These are phyloP conservation scores for Sutorius australiensis DNA, from an alignment of 768 basidiomycete species.

Conservation along the genomic window DNA sequence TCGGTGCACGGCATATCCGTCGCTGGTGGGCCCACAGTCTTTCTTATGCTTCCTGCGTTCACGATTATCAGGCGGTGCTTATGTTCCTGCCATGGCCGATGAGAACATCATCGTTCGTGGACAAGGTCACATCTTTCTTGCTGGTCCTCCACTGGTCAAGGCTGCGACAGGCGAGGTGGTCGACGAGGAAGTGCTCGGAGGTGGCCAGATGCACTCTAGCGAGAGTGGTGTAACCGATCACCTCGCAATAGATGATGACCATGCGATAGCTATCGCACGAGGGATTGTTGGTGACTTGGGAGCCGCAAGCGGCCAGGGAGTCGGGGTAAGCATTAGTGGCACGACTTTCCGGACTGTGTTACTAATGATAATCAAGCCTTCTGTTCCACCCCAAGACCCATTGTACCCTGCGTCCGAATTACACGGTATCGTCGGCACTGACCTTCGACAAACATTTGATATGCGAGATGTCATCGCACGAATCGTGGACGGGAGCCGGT, in stretches of 20 bases:
- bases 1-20: constrained; percentile 94
- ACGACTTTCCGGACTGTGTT: background rate
- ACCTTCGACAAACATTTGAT: constrained; percentile 84
- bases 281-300: constrained; percentile 77
- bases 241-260: constrained; percentile 79
- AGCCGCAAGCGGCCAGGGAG: constrained; percentile 48
- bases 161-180: constrained; percentile 93
- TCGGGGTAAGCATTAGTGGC: constrained; percentile 40
- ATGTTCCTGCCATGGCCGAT: constrained; percentile 96
- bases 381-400: constrained; percentile 61
- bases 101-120: constrained; percentile 88
- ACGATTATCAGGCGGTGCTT: constrained; percentile 65
- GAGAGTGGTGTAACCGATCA: constrained; percentile 92
- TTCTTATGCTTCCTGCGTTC: constrained; percentile 3
- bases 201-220: constrained; percentile 86
- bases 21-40: constrained; percentile 47
- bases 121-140: constrained; percentile 91
- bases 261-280: constrained; percentile 77
- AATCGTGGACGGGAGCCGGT: constrained; percentile 85
- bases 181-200: constrained; percentile 89
- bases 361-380: constrained; percentile 42
- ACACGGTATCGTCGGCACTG: constrained; percentile 89
- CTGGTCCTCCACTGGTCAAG: constrained; percentile 91
- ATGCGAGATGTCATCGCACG: constrained; percentile 93
- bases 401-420: constrained; percentile 78